Conservation (phyloP, 495 filamentous ascomycete species). For the Margaritispora aquatica region DNA sequence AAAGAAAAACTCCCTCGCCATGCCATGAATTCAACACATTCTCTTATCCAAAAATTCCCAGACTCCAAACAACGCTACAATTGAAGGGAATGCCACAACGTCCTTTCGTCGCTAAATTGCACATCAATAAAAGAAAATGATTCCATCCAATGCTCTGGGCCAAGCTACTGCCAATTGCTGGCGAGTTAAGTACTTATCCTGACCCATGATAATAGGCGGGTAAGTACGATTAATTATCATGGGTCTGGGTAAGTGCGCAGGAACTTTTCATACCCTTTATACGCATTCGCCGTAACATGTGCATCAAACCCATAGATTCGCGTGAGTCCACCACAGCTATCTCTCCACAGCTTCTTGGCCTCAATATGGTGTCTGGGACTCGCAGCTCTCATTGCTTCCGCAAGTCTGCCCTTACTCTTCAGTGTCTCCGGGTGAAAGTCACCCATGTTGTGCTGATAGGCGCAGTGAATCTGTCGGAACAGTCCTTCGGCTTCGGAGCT, state of each 20-base stretch:
- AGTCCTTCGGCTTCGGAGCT: background rate
- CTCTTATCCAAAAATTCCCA: no score
- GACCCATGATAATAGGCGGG: no score
- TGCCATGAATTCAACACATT: no score
- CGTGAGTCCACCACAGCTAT: constrained; percentile 6
- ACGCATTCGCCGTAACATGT: background rate
- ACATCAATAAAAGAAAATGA: no score
- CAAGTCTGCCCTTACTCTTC: constrained; percentile 4
- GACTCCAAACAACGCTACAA: no score
- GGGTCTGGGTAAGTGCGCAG: background rate
- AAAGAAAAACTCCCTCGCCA: background rate
- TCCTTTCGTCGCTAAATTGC: no score
- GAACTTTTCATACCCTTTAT: constrained; percentile 6
- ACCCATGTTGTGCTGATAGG: constrained; percentile 2
- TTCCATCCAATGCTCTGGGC: no score
- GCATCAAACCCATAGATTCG: constrained; percentile 3
- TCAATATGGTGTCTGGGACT: background rate
- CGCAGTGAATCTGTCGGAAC: background rate
- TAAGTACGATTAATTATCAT: constrained; percentile 3
- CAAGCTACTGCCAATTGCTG: no score
- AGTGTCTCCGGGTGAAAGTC: constrained; percentile 11
- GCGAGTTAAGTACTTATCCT: no score
- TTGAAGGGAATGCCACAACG: no score
- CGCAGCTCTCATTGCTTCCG: constrained; percentile 1
- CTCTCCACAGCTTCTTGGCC: constrained; percentile 12